Evolutionary conservation across 2,329 filamentous ascomycete species (phyloP), one percentile per base, ranked within the genome.

Genomic region (Cordyceps sp.): DNA sequence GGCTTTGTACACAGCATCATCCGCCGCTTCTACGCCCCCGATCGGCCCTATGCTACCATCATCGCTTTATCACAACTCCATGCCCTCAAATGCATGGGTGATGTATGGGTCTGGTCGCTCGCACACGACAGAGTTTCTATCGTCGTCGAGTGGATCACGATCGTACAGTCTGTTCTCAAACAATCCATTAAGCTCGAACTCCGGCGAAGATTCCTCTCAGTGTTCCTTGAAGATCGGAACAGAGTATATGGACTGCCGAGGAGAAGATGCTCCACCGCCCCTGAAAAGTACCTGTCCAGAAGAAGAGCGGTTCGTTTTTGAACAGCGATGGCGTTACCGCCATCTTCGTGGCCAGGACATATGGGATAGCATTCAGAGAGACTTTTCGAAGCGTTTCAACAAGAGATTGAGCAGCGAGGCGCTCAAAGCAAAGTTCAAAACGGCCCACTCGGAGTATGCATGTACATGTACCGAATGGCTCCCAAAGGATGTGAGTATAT

Each of bases 371-470:
- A 69, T 73, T 35, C 55, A 59, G 30, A 45, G 44, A 5, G 57
- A 62, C 34, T 71, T 57, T 37, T 44, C 44, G 12, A 34, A 39
- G 9, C 36, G 36, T 15, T 59, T 58, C 32, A 34, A 44, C 9
- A 52, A 56, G 37, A 49, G 50, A 12, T 53, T 51, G 6, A 54
- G 58, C 24, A 63, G 65, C 38, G 62, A 66, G 30, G 58, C 59
- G 31, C 53, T 72, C 5, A 67, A 73, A 40, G 72, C 73, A 68
- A 66, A 64, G 43, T 57, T 69, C 26, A 60, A 61, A 10, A 57
- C 68, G 6, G 59, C 59, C 3, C 59, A 68, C 15, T 49, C 60
- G 33, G 63, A 61, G 37, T 62, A 62, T n/a, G n/a, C n/a, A n/a
- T n/a, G n/a, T n/a, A n/a, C n/a, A n/a, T n/a, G n/a, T 32, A 52